Evolutionary conservation across 2,329 filamentous ascomycete species (phyloP), one percentile per base, ranked within the genome.

Genomic region (Colletotrichum gloeosporioides): DNA sequence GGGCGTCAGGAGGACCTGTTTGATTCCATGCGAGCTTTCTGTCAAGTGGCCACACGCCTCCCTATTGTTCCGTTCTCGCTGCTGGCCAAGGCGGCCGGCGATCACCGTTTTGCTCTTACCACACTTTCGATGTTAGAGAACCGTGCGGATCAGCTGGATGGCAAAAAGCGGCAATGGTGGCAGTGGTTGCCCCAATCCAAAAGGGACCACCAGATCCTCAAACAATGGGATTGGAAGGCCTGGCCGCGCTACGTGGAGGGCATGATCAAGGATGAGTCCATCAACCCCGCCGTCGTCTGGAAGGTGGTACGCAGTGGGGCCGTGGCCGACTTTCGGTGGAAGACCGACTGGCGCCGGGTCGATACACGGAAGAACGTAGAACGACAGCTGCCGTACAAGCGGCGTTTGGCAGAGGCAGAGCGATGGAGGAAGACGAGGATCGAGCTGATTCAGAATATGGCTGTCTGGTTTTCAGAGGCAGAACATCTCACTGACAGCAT

Each of bases 191-290:
- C 44, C 44, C 10, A 22, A 10, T 53, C 32, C 16, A 73, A 72
- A 34, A 68, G 77, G 15, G 25, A 67, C 18, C 29, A 44, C 7
- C 55, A 49, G 8, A 70, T 79, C 31, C 64, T 70, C 4, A 79
- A 6, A 6, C 32, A 13, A 27, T 84, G 84, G 81, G 66, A 79
- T 18, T 86, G 84, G 83, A 79, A 79, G 16, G 66, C 79, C 15
- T 87, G 85, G 85, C 74, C 71, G 22, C 79, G 78, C 6, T 82
- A 85, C 69, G 59, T 81, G 6, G 79, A 85, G 53, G 64, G 71
- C 31, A 83, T 87, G 75, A 81, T 86, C 75, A 80, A 80, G 49
- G 83, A 86, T 68, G 73, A 80, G 5, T 65, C 79, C 8, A 44
- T 85, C 15, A 71, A 77, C 8, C 39, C 78, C 12, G 25, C 36